Conservation (phyloP, 176 grass and related monocot genomes). For the Aegilops longissima region DNA sequence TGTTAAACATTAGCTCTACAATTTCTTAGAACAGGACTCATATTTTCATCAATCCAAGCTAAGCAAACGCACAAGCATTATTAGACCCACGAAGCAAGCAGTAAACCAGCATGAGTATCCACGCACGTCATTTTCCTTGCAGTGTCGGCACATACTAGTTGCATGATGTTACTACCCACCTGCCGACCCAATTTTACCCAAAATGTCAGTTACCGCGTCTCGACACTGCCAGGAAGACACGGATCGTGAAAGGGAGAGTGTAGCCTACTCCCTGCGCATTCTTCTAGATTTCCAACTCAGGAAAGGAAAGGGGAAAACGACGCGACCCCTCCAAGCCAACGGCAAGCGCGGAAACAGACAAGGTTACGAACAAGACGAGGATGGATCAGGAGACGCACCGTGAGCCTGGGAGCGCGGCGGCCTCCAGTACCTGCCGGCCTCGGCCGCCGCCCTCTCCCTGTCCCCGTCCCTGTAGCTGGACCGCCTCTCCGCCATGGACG, state of each 20-base stretch:
- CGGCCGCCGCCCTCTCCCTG: background rate
- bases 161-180: background rate
- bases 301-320: background rate
- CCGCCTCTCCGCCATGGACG: constrained; percentile 48
- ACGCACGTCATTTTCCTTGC: background rate
- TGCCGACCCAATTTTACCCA: background rate
- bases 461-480: constrained; percentile 37
- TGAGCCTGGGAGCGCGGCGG: constrained; percentile 35
- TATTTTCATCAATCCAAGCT: background rate
- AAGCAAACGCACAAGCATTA: background rate
- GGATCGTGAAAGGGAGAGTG: background rate
- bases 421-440: constrained; percentile 26
- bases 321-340: constrained; percentile 11
- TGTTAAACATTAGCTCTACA: background rate
- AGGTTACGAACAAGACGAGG: background rate
- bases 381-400: constrained; percentile 36
- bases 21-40: background rate
- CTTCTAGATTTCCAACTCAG: background rate
- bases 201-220: background rate
- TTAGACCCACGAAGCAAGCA: background rate
- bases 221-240: background rate
- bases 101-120: background rate
- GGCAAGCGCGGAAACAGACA: background rate
- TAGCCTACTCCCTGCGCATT: background rate
- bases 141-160: constrained; percentile 4